Base-by-base conservation (phyloP, 331 rosid genomes). In the Cydonia oblonga region DNA sequence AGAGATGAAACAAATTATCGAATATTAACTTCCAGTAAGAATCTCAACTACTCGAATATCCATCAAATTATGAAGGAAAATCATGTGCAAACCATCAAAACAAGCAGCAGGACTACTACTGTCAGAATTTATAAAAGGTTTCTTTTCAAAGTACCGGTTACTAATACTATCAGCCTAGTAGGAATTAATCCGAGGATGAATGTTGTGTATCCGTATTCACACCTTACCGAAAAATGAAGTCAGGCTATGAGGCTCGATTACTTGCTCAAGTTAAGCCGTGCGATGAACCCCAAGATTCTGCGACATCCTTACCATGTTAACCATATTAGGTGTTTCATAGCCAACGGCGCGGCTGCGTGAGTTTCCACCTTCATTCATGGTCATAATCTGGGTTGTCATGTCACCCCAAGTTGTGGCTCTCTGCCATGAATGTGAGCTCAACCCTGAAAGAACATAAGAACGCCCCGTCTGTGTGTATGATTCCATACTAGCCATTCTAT, bases 391-490 rank as follows among this genome's bases (percentile, higher is more conserved):
- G 13, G 7, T 15, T 28, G 66, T 62, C 66, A 29, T 62, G 66
- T 62, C 66, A 62, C 62, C 62, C 63, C 73, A 20, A 54, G 64
- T 59, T 52, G 49, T 54, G 5, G 74, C 74, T n/a, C 74, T 70
- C 42, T 20, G 62, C 26, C 25, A n/a, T 30, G 51, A 53, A 53
- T 52, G 64, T 9, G 73, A n/a, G 26, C 73, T 69, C 30, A 69
- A 12, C 4, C 73, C 73, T 7, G 64, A 53, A 25, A 70, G 74
- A 54, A 7, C 26, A 40, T 53, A 70, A 30, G 74, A 52, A 0
- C 52, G 74, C 30, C 74, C 74, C 1, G n/a, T 12, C 8, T 20
- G n/a, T 20, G 64, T 6, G 16, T 69, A 69, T 6, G 58, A n/a
- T 3, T 69, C 20, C 73, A n/a, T n/a, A 53, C 46, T 28, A 26